Base-by-base conservation (phyloP, 2,329 filamentous ascomycete genomes). In the Stachybotrys chlorohalonatus region DNA sequence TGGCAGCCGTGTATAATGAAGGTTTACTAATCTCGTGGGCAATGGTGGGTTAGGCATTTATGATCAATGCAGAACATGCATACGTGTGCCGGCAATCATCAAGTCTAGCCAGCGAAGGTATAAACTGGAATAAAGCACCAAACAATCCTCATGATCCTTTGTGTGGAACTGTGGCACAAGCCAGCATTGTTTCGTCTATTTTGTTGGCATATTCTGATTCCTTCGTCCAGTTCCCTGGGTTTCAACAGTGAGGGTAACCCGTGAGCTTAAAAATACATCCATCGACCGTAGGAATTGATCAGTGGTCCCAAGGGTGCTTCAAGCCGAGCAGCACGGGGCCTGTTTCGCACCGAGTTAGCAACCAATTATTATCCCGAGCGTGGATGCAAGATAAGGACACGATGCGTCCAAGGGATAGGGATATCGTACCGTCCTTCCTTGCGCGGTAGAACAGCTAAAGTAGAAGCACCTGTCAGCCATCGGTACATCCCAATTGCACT, bases 251-350 rank as follows among this genome's bases (percentile, higher is more conserved):
- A 32, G 47, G 5, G 47, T 30, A 11, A 24, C 13, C 6, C 53
- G 54, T 39, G 49, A 47, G 57, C 56, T 57, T 59, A 56, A 39
- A 56, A 42, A 47, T 56, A 57, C 39, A 57, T 52, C 46, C 17
- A 11, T 39, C 39, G 31, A 39, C 52, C 59, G 56, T 73, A 81
- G 36, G 13, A 42, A 42, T 42, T 9, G 36, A 42, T 42, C 78
- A 96, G 75, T 96, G 91, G 64, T 96, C 92, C 90, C 91, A 96
- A 61, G 91, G 94, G 74, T 97, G 94, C 78, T 91, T 96, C 87
- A 85, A 90, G 70, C 94, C 94, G 65, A 99, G 71, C 60, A 97
- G 77, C 54, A 85, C 93, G 30, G 93, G 81, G 54, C 82, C 82
- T 85, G 11, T 47, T 47, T 63, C 60, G 32, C 16, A 55, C 31